phyloP scores from a whole-genome alignment of 768 basidiomycete genomes.

The Termitomyces sp. region DNA sequence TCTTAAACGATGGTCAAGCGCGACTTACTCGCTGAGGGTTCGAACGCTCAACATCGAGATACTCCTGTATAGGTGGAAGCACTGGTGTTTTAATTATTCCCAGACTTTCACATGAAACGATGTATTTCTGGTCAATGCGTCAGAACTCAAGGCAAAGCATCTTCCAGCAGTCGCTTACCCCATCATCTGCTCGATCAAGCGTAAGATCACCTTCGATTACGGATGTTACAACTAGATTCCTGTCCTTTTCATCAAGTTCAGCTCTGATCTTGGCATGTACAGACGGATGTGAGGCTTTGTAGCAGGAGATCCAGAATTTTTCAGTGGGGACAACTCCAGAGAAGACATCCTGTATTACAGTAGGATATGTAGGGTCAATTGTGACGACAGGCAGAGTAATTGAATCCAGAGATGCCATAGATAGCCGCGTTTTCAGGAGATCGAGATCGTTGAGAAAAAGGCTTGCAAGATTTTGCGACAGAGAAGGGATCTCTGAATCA shows the following conservation, averaged over 20 bases:
- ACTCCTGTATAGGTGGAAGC: conserved; percentile 47
- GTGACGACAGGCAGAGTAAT: no score
- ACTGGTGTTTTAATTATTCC: conserved; percentile 46
- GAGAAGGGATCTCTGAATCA: no score
- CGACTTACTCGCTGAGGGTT: conserved; percentile 36
- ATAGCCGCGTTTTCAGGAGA: no score
- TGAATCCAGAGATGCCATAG: no score
- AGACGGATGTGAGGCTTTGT: conserved; percentile 46
- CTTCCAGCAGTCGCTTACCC: conserved; percentile 18
- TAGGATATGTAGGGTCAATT: conserved; percentile 53
- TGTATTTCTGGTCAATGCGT: conserved; percentile 28
- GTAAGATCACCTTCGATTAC: conserved; percentile 47
- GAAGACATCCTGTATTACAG: conserved; percentile 61
- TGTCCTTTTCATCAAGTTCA: conserved; percentile 48
- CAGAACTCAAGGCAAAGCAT: neutral
- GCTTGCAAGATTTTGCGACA: no score
- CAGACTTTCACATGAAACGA: conserved; percentile 44
- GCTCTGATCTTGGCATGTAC: conserved; percentile 65
- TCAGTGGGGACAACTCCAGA: conserved; percentile 55
- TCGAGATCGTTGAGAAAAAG: no score
- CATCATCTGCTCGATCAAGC: conserved; percentile 23
- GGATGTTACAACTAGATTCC: conserved; percentile 43
- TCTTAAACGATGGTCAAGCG: neutral
- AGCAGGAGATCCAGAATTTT: conserved; percentile 74
- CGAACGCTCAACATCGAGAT: conserved; percentile 42